Evolutionary conservation across 129 eudicot genomes (phyloP).

Genomic region (Calendula officinalis): DNA sequence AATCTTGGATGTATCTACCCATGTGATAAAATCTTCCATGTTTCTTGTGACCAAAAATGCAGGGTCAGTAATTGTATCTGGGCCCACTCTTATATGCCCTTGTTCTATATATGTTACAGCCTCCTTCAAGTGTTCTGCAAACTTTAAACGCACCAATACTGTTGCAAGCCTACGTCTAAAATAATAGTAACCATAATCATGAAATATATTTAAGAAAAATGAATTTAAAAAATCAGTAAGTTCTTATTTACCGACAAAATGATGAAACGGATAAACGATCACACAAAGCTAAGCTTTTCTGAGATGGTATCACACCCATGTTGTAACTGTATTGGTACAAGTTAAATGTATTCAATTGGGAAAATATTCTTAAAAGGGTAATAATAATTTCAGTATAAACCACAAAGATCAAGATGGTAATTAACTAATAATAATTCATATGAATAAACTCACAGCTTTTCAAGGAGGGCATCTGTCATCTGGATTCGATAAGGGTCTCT

Average conservation of each 20-base stretch:
- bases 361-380: too few species aligned
- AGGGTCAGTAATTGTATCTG: slow-evolving; percentile 83
- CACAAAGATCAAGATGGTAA: too few species aligned
- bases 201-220: too few species aligned
- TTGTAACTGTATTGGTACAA: slow-evolving; percentile 54
- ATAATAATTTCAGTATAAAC: too few species aligned
- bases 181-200: neutral
- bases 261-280: slow-evolving; percentile 71
- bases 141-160: slow-evolving; percentile 61
- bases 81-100: slow-evolving; percentile 95
- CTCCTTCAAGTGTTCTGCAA: slow-evolving; percentile 79
- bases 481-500: slow-evolving; percentile 78
- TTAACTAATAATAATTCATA: too few species aligned
- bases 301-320: slow-evolving; percentile 75
- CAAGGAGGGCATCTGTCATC: slow-evolving; percentile 77
- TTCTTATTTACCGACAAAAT: slow-evolving; percentile 62
- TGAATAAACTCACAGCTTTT: slow-evolving; percentile 70
- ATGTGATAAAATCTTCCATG: slow-evolving; percentile 89
- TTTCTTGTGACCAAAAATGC: slow-evolving; percentile 90
- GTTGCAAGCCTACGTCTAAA: slow-evolving; percentile 79
- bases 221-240: too few species aligned
- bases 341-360: neutral
- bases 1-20: slow-evolving; percentile 92
- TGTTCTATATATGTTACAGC: slow-evolving; percentile 90
- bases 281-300: slow-evolving; percentile 74